phyloP scores from a whole-genome alignment of 1,139 yeast species.

The Hemisphaericaspora lyxosophila region DNA sequence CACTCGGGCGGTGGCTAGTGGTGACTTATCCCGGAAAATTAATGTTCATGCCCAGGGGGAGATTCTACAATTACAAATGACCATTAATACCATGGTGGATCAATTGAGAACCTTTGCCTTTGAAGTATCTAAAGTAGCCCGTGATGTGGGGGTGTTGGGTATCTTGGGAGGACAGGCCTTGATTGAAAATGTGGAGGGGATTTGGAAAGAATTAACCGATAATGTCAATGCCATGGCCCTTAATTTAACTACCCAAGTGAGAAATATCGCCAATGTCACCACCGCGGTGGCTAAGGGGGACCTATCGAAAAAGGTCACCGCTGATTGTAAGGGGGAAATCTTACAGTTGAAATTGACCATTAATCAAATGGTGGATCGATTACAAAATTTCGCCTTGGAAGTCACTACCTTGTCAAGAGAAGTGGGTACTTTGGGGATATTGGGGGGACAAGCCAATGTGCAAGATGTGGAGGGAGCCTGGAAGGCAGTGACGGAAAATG shows the following conservation, averaged over 20 bases:
- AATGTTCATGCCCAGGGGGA: slow-evolving; percentile 87
- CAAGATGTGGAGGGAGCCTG: slow-evolving; percentile 93
- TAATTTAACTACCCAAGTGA: slow-evolving; percentile 80
- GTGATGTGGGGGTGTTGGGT: slow-evolving; percentile 90
- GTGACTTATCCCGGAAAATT: slow-evolving; percentile 73
- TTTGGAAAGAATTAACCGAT: slow-evolving; percentile 86
- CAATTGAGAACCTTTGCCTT: slow-evolving; percentile 84
- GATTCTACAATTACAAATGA: slow-evolving; percentile 72
- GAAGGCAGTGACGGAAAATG: slow-evolving; percentile 89
- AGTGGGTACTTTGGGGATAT: slow-evolving; percentile 85
- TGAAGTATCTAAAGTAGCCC: slow-evolving; percentile 83
- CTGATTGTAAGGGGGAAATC: slow-evolving; percentile 87
- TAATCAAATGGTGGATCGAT: slow-evolving; percentile 83
- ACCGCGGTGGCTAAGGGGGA: slow-evolving; percentile 94
- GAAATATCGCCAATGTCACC: slow-evolving; percentile 87
- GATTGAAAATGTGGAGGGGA: slow-evolving; percentile 81
- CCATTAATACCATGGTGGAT: slow-evolving; percentile 85
- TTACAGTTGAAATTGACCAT: slow-evolving; percentile 77
- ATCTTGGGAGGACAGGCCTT: slow-evolving; percentile 86
- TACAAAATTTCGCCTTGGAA: slow-evolving; percentile 85
- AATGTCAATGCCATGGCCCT: slow-evolving; percentile 91
- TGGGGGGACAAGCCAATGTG: slow-evolving; percentile 90
- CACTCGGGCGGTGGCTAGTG: slow-evolving; percentile 79
- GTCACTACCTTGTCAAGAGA: slow-evolving; percentile 85
- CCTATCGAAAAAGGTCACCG: slow-evolving; percentile 79